Conservation (phyloP, 192 early-diverging fungal species). For the Kappamyces sp. region DNA sequence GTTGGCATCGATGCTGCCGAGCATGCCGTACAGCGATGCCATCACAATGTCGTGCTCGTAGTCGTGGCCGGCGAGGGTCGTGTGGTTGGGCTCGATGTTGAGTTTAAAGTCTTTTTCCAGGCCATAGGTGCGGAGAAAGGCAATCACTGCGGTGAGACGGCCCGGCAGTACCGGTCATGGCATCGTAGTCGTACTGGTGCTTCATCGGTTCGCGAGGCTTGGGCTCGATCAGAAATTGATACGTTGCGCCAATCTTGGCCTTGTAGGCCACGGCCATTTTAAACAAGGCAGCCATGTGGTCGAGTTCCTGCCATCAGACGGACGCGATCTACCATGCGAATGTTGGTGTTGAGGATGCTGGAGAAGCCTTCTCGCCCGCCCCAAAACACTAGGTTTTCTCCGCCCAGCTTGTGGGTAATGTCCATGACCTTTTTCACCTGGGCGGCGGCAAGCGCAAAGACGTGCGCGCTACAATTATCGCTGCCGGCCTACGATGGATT, state of each 20-base stretch:
- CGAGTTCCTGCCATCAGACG: slow-evolving; percentile 18
- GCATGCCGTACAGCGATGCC: too few relatives aligned
- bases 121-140: slow-evolving; percentile 24
- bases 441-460: slow-evolving; percentile 23
- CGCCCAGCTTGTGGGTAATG: slow-evolving; percentile 28
- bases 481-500: slow-evolving; percentile 18
- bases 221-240: slow-evolving; percentile 30
- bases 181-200: slow-evolving; percentile 37
- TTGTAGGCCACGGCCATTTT: slow-evolving; percentile 32
- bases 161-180: slow-evolving; percentile 15
- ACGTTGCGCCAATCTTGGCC: slow-evolving; percentile 20
- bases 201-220: slow-evolving; percentile 34
- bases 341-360: slow-evolving; percentile 27
- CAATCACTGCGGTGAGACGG: slow-evolving; percentile 12
- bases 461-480: slow-evolving; percentile 18
- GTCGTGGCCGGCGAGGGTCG: slow-evolving; percentile 31
- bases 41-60: slow-evolving; percentile 35
- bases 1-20: slow-evolving; percentile 24
- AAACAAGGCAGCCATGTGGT: slow-evolving; percentile 34
- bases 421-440: slow-evolving; percentile 37
- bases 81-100: slow-evolving; percentile 38
- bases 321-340: background rate
- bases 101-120: slow-evolving; percentile 32
- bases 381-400: slow-evolving; percentile 34
- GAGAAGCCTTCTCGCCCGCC: slow-evolving; percentile 35